phyloP scores from a whole-genome alignment of 2,329 filamentous ascomycete species.

The Diaporthe vaccinii region DNA sequence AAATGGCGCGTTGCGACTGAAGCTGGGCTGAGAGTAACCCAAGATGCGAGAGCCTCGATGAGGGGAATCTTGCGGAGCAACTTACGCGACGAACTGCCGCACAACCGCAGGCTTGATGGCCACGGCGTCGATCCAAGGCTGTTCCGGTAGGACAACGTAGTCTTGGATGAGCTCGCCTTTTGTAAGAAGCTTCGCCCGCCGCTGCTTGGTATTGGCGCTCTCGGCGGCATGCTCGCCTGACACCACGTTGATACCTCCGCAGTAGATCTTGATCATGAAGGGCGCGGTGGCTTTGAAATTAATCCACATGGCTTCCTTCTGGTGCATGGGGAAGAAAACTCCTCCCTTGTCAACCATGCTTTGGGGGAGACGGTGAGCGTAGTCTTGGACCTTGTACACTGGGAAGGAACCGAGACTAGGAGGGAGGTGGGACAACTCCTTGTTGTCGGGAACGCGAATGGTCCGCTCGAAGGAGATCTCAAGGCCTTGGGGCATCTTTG shows the following conservation, averaged over 20 bases:
- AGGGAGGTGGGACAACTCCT: not conserved
- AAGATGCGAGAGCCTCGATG: not conserved
- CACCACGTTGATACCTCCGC: constrained; percentile 56
- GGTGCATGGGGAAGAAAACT: constrained; percentile 57
- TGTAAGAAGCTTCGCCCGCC: constrained; percentile 24
- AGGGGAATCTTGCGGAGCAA: not conserved
- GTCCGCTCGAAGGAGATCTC: constrained; percentile 10
- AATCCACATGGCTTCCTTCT: constrained; percentile 58
- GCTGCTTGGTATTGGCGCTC: constrained; percentile 37
- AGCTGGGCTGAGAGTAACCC: not conserved
- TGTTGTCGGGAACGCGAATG: constrained; percentile 25
- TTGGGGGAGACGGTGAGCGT: not conserved
- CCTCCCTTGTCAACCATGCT: not conserved
- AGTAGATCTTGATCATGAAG: constrained; percentile 57
- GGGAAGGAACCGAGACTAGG: not conserved
- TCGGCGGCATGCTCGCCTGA: constrained; percentile 51
- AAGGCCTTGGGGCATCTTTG: not conserved
- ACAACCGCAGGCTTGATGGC: constrained; percentile 53
- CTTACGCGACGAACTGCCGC: constrained; percentile 60
- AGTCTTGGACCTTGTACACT: constrained; percentile 23
- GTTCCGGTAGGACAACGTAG: constrained; percentile 52
- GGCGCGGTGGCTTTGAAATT: constrained; percentile 45
- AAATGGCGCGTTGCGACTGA: not conserved
- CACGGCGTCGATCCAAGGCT: constrained; percentile 58
- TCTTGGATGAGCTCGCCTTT: constrained; percentile 45